A percentile compares a stretch with the other conserved stretches of the same genome.
Evolutionary conservation across 176 grass and related monocot genomes (phyloP).

Genomic region (Rhipidocladum racemiflorum): DNA sequence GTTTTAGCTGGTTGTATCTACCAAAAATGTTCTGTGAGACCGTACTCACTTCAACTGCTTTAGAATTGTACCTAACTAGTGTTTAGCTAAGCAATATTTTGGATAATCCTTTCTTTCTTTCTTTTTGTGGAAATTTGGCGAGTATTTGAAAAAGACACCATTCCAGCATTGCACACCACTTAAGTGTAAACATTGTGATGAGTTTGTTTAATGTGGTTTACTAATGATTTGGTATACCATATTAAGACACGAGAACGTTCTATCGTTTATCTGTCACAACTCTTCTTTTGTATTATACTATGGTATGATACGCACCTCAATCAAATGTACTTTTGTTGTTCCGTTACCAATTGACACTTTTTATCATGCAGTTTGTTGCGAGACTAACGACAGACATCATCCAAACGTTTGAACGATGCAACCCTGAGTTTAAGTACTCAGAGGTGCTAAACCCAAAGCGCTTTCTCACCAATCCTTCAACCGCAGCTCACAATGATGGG

Average conservation of each 20-base stretch:
- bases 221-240: neutral
- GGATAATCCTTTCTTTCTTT: neutral
- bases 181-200: neutral
- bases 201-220: neutral
- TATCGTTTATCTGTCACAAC: neutral
- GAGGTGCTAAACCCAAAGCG: constrained; percentile 67
- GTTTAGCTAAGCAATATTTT: neutral
- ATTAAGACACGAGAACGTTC: neutral
- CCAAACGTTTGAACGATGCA: constrained; percentile 67
- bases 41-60: neutral
- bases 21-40: constrained; percentile 1
- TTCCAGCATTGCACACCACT: neutral
- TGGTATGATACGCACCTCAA: neutral
- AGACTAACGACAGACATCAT: constrained; percentile 71
- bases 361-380: constrained; percentile 59
- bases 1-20: neutral
- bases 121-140: neutral
- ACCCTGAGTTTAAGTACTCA: constrained; percentile 77
- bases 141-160: neutral
- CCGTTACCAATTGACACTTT: constrained; percentile 10
- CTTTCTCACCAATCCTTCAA: constrained; percentile 80
- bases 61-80: neutral
- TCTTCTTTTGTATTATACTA: neutral
- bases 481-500: constrained; percentile 74
- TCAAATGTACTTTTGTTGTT: neutral